These are phyloP conservation scores for Phytophthora citricola DNA, from an alignment of 352 stramenopile genomes.

Conservation along the genomic window DNA sequence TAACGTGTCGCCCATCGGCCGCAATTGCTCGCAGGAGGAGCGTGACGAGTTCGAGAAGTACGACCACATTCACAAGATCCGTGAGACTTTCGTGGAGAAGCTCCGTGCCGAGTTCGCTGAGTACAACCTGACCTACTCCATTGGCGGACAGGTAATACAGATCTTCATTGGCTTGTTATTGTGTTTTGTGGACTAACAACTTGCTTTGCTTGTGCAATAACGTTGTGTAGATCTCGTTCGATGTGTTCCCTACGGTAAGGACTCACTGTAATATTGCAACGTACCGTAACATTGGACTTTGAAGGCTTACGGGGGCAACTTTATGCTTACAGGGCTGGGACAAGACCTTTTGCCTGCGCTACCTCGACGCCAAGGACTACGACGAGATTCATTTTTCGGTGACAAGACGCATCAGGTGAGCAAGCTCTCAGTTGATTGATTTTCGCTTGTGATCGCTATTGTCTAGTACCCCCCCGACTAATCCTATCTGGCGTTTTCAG, in stretches of 20 bases:
- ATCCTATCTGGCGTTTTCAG: conserved; percentile 29
- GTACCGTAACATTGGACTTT: background rate
- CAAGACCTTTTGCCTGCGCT: conserved; percentile 99
- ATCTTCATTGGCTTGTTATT: too few relatives aligned
- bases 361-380: conserved; percentile 94
- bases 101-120: conserved; percentile 96
- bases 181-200: background rate
- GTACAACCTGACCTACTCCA: conserved; percentile 97
- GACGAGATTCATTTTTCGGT: conserved; percentile 99
- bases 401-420: conserved; percentile 97
- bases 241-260: conserved; percentile 94
- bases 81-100: conserved; percentile 96
- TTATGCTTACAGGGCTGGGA: conserved; percentile 91
- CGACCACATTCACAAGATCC: conserved; percentile 94
- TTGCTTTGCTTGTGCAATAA: conserved; percentile 4
- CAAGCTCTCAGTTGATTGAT: background rate
- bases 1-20: conserved; percentile 99
- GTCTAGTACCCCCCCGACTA: conserved; percentile 4
- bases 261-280: background rate
- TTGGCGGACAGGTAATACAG: conserved; percentile 91
- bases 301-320: conserved; percentile 4
- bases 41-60: conserved; percentile 98
- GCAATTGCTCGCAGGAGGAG: conserved; percentile 98
- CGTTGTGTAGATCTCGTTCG: conserved; percentile 94
- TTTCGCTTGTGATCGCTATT: conserved; percentile 4